Base-by-base conservation (phyloP, 768 basidiomycete species). In the Gloeopeniophorella convolvens region DNA sequence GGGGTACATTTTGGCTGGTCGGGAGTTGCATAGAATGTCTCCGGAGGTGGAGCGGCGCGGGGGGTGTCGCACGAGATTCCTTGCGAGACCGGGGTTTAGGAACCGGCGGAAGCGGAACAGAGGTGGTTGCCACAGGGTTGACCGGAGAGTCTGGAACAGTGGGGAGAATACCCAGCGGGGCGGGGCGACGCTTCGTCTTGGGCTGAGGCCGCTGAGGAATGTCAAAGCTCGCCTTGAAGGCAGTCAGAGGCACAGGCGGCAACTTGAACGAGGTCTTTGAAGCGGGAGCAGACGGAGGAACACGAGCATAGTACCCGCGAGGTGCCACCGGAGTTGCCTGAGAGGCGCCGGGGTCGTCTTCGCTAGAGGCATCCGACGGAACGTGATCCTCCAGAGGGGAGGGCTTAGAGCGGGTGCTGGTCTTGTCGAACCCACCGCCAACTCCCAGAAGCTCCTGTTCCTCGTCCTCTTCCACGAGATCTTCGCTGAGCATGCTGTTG, bases 381-480 rank as follows among this genome's bases (percentile, higher is more conserved):
- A 51, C 37, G 45, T 56, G 55, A 59, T 65, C 66, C 28, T 71
- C 57, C 46, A 65, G 65, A 56, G 68, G 60, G 16, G 63, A 63
- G 45, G 62, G 60, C 34, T 59, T 54, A 0, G 62, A 55, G 1
- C 61, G 60, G 10, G 59, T 64, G 28, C 68, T 68, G 15, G 59
- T 50, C 27, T 63, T 66, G 34, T 75, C 73, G 48, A 87, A 88
- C 30, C 79, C 77, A 46, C 82, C 79, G 45, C 84, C 81, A 15
- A 84, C 64, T 37, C 83, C 83, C 34, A 89, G 72, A 1, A 89
- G 68, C 50, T 81, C 83, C 41, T 77, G 67, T 62, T 90, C 86
- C 62, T 90, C 88, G 18, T 89, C 86, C 55, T 85, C 85, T 60
- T 89, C 89, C 9, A 90, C 78, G 8, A 89, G 76, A 45, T 90